Evolutionary conservation across 441 rosid genomes (phyloP), one percentile per base, ranked within the genome.

Genomic region (Croton laevigatus): DNA sequence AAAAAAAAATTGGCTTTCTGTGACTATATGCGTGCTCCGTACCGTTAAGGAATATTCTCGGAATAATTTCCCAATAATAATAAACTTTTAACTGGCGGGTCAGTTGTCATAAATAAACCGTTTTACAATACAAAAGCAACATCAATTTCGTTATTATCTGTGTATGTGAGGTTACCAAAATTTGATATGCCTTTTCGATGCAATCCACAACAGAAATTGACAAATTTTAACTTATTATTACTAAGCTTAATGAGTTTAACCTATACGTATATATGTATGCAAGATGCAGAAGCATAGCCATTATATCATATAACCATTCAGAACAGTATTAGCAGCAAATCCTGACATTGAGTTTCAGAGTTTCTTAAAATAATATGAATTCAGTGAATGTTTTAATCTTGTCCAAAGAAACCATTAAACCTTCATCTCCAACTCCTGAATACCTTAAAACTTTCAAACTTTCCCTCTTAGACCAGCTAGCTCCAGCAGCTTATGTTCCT

Each of bases 351-450:
- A 32, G 8, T n/a, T 17, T 32, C 57, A 51, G 7, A 66, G 52
- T 34, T 66, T 62, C 0, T 22, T 14, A 48, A 48, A 3, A 8
- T 36, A 19, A 51, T 16, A 66, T 53, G 70, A 55, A 37, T 53
- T n/a, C 59, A 3, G 11, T 66, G 2, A 66, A 19, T 13, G 59
- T 66, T 40, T 19, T 22, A 17, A 37, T 53, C 48, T 19, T 23
- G 19, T 52, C 70, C 45, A 52, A 49, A 37, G 70, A 66, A 23
- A 66, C 36, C 59, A 52, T 66, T 37, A 66, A 66, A 53, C 70
- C 70, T 52, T 66, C 70, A 52, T 66, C 70, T 66, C 42, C 60
- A 66, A 66, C 70, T 55, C 70, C 70, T 52, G 36, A n/a, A 11
- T 12, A 17, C 27, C 70, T 53, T 0, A 66, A 66, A 36, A 10